A percentile compares a stretch with the other conserved stretches of the same genome.
Evolutionary conservation across 768 basidiomycete species (phyloP).

Genomic region (Holtermanniella nyarrowii): DNA sequence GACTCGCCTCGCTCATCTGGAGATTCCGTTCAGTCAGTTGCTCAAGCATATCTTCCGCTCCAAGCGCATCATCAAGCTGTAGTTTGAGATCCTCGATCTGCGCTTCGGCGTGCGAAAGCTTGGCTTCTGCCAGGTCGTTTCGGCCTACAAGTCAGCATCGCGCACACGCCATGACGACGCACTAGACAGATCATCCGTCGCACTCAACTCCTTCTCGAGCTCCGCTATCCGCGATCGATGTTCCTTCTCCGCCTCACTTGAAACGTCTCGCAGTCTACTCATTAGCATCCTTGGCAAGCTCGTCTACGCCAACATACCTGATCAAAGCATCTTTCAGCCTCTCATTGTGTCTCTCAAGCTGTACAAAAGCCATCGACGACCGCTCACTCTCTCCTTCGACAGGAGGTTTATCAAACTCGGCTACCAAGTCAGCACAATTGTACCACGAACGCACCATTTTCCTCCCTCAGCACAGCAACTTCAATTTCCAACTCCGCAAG

Average conservation of each 20-base stretch:
- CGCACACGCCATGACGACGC: constrained; percentile 9
- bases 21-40: constrained; percentile 90
- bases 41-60: constrained; percentile 92
- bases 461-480: constrained; percentile 57
- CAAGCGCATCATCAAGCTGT: constrained; percentile 88
- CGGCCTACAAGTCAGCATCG: constrained; percentile 48
- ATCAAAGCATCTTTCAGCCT: constrained; percentile 88
- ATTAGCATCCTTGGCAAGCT: neutral
- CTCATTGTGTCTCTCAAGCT: constrained; percentile 94
- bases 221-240: constrained; percentile 68
- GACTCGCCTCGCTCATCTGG: constrained; percentile 69
- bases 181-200: constrained; percentile 73
- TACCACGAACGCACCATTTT: constrained; percentile 44
- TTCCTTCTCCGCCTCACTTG: constrained; percentile 77
- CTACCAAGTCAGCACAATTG: constrained; percentile 8
- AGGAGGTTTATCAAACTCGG: constrained; percentile 38
- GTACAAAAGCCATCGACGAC: constrained; percentile 52
- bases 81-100: constrained; percentile 88
- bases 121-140: constrained; percentile 67
- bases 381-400: constrained; percentile 41
- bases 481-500: constrained; percentile 74
- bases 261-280: constrained; percentile 69
- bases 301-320: constrained; percentile 46
- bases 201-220: constrained; percentile 76
- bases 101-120: constrained; percentile 74